phyloP scores from a whole-genome alignment of 352 stramenopile species.

The Thraustochytrium striatum region DNA sequence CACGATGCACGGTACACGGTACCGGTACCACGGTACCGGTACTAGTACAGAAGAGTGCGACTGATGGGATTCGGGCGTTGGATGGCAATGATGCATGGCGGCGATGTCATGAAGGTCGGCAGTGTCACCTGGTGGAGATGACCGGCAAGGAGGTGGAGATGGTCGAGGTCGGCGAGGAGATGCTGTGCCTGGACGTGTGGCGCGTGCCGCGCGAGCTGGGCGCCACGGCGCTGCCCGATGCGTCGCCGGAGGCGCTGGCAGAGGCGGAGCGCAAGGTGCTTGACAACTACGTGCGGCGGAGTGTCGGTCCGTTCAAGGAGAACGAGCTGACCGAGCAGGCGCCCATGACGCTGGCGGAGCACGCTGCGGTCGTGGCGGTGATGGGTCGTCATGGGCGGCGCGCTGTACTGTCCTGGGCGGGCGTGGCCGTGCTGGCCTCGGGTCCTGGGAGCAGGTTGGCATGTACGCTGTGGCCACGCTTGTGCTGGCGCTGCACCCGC shows the following conservation, averaged over 20 bases:
- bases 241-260: neutral
- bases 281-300: neutral
- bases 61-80: too few relatives aligned
- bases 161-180: too few relatives aligned
- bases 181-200: slow-evolving; percentile 44
- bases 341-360: neutral
- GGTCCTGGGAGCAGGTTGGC: neutral
- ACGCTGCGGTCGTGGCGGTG: neutral
- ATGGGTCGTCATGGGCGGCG: neutral
- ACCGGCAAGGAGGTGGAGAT: too few relatives aligned
- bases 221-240: neutral
- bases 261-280: slow-evolving; percentile 3
- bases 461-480: neutral
- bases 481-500: slow-evolving; percentile 24
- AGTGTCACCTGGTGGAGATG: too few relatives aligned
- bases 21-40: too few relatives aligned
- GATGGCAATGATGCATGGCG: too few relatives aligned
- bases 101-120: too few relatives aligned
- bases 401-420: neutral
- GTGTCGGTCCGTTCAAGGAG: neutral
- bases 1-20: too few relatives aligned
- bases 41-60: too few relatives aligned
- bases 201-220: neutral
- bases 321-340: slow-evolving; percentile 16
- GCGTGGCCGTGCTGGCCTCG: neutral